Evolutionary conservation across 192 early-diverging fungal species (phyloP), one percentile per base, ranked within the genome.

Genomic region (Coemansia sp.): DNA sequence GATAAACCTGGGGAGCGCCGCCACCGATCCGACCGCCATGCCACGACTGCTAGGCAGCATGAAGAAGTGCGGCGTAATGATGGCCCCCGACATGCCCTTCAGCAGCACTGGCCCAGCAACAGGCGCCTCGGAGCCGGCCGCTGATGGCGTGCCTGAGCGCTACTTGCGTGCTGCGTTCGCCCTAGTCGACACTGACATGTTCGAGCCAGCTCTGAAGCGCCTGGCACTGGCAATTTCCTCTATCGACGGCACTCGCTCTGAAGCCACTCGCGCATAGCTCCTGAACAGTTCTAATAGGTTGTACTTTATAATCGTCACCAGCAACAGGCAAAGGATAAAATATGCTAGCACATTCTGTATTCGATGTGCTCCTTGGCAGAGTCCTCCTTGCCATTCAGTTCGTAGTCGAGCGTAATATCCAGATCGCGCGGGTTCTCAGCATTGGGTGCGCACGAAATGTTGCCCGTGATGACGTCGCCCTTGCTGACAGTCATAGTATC

Each of bases 351-450:
- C 93, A 94, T 94, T 65, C 90, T 88, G 86, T 89, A 94, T 47
- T 86, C 64, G 54, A 90, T 73, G 24, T 47, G 71, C 31, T 86
- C 89, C 62, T 86, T 73, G 27, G 63, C 59, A 15, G 59, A 79
- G 32, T 77, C 75, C 49, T 82, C 47, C 63, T 84, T 78, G 46
- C 93, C 94, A 2, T 87, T 59, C 67, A 88, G 87, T 53, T 82
- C 72, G 64, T 91, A 92, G 47, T 85, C 71, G 61, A 98, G 91
- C 37, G 69, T 82, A 68, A 99, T 97, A 68, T 98, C 96, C 42
- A 97, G 82, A 76, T 99, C 96, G 70, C 98, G 88, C 42, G 93
- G 90, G 85, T 99, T 99, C 65, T 81, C 85, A 45, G 70, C 82
- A 68, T 98, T 98, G 43, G 89, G 88, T 64, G 86, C 61, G 62